Conservation (phyloP, 768 basidiomycete genomes). For the Lentinula raphanica region DNA sequence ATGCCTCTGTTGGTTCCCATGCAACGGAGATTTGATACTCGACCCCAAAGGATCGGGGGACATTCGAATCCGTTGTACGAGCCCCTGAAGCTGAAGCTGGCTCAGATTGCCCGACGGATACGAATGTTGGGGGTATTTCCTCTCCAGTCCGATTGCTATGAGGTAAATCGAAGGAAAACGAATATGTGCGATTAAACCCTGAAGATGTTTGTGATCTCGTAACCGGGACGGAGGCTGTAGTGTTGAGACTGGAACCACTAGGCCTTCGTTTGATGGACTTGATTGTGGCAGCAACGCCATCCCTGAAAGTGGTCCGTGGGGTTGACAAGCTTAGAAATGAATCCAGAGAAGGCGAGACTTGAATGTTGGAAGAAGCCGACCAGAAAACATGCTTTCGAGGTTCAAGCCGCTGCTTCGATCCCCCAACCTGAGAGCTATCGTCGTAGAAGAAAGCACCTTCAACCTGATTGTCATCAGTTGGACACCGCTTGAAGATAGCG, state of each 20-base stretch:
- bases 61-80: not conserved
- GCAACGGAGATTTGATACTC: constrained; percentile 49
- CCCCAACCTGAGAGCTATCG: constrained; percentile 21
- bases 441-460: constrained; percentile 56
- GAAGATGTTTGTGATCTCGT: not conserved
- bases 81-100: constrained; percentile 7
- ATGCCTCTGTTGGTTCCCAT: constrained; percentile 52
- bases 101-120: constrained; percentile 21
- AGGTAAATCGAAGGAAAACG: constrained; percentile 56
- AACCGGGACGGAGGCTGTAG: constrained; percentile 23
- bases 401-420: constrained; percentile 15
- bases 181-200: constrained; percentile 31
- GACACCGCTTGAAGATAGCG: not conserved
- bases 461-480: constrained; percentile 38
- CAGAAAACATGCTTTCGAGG: constrained; percentile 44
- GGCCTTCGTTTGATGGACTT: constrained; percentile 30
- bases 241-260: constrained; percentile 36
- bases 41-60: constrained; percentile 25
- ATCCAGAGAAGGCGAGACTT: constrained; percentile 31
- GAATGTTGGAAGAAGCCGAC: constrained; percentile 38
- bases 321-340: constrained; percentile 16
- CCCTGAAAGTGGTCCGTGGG: constrained; percentile 36
- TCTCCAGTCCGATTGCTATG: constrained; percentile 43
- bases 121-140: constrained; percentile 60
- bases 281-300: constrained; percentile 26